Conservation (phyloP, 306 rosid species). For the Gynostemma pentaphyllum region DNA sequence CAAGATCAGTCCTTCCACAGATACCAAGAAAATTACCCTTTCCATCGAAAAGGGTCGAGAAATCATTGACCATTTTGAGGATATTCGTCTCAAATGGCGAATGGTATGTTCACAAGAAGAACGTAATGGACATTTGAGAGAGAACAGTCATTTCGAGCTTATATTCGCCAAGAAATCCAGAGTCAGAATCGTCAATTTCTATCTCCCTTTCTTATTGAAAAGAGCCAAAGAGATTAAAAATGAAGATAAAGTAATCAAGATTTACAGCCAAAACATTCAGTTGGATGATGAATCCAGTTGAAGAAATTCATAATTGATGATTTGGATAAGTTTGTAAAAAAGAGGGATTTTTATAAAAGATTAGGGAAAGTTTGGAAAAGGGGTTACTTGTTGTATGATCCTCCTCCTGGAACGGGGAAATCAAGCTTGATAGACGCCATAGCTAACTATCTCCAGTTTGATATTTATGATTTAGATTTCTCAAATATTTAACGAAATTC, state of each 20-base stretch:
- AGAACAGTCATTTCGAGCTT: constrained; percentile 4
- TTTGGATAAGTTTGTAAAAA: not conserved
- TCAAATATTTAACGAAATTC: not conserved
- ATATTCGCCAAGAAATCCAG: not conserved
- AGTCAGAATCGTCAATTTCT: not conserved
- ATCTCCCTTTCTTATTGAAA: not conserved
- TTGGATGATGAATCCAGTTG: not conserved
- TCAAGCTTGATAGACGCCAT: constrained; percentile 8
- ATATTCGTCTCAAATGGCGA: not conserved
- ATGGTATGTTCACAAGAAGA: not conserved
- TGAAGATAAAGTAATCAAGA: not conserved
- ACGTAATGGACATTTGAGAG: not conserved
- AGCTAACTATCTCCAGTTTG: constrained; percentile 2
- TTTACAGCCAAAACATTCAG: not conserved
- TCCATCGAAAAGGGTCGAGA: not conserved
- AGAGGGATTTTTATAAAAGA: not conserved
- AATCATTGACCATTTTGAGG: not conserved
- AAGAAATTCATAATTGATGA: not conserved
- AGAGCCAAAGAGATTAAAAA: not conserved
- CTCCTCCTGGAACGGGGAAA: constrained; percentile 4
- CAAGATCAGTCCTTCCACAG: not conserved
- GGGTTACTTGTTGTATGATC: constrained; percentile 2
- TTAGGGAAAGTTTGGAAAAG: constrained; percentile 7
- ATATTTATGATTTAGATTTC: constrained; percentile 2
- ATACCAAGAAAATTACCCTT: not conserved